Evolutionary conservation across 345 rosid genomes (phyloP).

Genomic region (Populus pruinosa): DNA sequence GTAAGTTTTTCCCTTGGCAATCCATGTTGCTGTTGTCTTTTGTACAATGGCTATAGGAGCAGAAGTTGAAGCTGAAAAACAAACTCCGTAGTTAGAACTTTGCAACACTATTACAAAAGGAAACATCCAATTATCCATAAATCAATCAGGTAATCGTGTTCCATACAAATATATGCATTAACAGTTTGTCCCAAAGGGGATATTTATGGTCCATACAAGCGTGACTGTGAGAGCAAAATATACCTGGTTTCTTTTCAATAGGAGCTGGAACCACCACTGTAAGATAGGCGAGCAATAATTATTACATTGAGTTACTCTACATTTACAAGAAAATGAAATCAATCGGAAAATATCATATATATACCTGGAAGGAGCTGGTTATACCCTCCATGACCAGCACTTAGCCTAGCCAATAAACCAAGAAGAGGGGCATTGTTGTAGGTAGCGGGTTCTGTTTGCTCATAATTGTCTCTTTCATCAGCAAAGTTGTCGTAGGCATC

Average conservation of each 20-base stretch:
- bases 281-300: constrained; percentile 1
- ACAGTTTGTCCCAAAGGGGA: background rate
- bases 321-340: background rate
- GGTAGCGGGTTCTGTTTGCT: constrained; percentile 98
- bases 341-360: background rate
- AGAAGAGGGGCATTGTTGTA: constrained; percentile 96
- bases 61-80: constrained; percentile 47
- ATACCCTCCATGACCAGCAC: constrained; percentile 59
- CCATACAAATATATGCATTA: background rate
- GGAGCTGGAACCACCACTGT: constrained; percentile 57
- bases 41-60: constrained; percentile 63
- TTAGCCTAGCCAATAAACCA: constrained; percentile 80
- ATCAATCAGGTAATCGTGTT: background rate
- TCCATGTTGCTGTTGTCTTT: constrained; percentile 78
- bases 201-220: background rate
- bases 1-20: constrained; percentile 61
- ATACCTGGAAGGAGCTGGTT: constrained; percentile 95
- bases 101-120: background rate
- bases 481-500: constrained; percentile 94
- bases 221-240: background rate
- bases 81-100: constrained; percentile 1
- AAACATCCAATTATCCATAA: background rate
- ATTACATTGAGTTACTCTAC: constrained; percentile 3
- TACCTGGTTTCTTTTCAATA: constrained; percentile 59
- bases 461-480: constrained; percentile 85